Percentiles rank a stretch among this genome's conserved stretches.
phyloP scores from a whole-genome alignment of 208 protist genomes.

The Lotmaria passim region DNA sequence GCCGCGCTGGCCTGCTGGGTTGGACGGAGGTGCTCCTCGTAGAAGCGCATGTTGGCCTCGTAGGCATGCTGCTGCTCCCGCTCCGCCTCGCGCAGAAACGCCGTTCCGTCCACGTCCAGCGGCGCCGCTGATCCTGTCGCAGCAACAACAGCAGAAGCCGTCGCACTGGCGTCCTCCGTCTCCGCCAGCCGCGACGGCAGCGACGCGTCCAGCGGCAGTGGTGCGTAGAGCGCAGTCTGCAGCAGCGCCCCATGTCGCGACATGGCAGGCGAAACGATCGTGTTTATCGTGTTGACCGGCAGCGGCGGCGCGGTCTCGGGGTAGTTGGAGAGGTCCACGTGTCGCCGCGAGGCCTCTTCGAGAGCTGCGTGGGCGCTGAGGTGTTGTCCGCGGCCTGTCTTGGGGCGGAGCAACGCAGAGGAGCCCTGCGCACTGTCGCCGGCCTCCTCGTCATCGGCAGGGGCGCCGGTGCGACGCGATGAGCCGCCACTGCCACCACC shows the following conservation, averaged over 20 bases:
- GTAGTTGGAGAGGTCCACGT: constrained; percentile 41
- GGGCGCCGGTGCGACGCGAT: not conserved
- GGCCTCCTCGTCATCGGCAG: not conserved
- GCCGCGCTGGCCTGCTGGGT: constrained; percentile 4
- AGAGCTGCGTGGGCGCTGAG: constrained; percentile 40
- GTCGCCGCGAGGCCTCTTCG: constrained; percentile 43
- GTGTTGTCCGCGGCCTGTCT: constrained; percentile 20
- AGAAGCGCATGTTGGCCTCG: constrained; percentile 68
- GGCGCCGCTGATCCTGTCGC: not conserved
- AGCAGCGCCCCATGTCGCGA: not conserved
- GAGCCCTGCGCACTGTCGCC: constrained; percentile 1
- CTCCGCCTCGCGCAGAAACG: constrained; percentile 68
- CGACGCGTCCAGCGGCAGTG: constrained; percentile 37
- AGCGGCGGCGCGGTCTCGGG: constrained; percentile 43
- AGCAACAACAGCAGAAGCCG: not conserved
- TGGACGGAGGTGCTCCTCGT: constrained; percentile 46
- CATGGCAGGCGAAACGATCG: constrained; percentile 32
- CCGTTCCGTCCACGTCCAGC: constrained; percentile 53
- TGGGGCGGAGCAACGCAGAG: constrained; percentile 24
- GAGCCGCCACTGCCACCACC: constrained; percentile 12
- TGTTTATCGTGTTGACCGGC: constrained; percentile 62
- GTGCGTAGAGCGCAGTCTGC: constrained; percentile 29
- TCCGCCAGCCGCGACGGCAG: constrained; percentile 27
- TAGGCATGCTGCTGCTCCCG: constrained; percentile 45
- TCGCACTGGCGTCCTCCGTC: not conserved